Conservation (phyloP, 1,139 yeast genomes). For the Saccharomycopsis hybrid region DNA sequence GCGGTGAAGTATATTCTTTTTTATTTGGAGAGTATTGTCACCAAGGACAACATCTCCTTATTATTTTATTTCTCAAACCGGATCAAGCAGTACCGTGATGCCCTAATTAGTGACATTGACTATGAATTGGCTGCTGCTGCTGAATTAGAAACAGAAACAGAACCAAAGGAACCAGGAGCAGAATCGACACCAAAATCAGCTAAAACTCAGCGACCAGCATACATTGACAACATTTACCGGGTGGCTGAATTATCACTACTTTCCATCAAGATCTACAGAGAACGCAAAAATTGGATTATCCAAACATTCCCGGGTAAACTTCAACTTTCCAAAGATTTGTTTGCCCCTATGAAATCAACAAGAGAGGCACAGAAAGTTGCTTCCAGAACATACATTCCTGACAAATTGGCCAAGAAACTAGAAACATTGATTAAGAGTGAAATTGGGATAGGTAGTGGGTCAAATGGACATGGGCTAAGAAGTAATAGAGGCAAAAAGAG, state of each 20-base stretch:
- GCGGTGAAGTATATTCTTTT: conserved; percentile 55
- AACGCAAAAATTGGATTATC: conserved; percentile 63
- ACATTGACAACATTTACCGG: conserved; percentile 45
- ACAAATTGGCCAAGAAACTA: conserved; percentile 27
- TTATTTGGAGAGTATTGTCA: conserved; percentile 55
- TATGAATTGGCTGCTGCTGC: conserved; percentile 26
- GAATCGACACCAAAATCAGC: not conserved
- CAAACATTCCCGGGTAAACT: conserved; percentile 80
- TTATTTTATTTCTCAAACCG: conserved; percentile 73
- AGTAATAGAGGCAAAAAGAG: too few species aligned
- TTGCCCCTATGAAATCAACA: conserved; percentile 42
- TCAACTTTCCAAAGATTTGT: conserved; percentile 60
- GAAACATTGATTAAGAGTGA: conserved; percentile 24
- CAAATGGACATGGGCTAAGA: not conserved
- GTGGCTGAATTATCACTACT: conserved; percentile 72
- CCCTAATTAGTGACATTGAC: conserved; percentile 37
- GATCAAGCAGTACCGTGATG: conserved; percentile 73
- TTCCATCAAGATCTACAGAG: conserved; percentile 41
- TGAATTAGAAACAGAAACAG: conserved; percentile 11
- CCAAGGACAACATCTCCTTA: conserved; percentile 62
- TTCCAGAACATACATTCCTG: conserved; percentile 45
- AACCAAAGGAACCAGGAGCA: conserved; percentile 6
- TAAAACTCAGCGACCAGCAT: conserved; percentile 26
- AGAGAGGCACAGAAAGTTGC: conserved; percentile 34
- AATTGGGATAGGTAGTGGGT: conserved; percentile 20